Base-by-base conservation (phyloP, 495 filamentous ascomycete genomes). In the Parachaetomium inaequale region DNA sequence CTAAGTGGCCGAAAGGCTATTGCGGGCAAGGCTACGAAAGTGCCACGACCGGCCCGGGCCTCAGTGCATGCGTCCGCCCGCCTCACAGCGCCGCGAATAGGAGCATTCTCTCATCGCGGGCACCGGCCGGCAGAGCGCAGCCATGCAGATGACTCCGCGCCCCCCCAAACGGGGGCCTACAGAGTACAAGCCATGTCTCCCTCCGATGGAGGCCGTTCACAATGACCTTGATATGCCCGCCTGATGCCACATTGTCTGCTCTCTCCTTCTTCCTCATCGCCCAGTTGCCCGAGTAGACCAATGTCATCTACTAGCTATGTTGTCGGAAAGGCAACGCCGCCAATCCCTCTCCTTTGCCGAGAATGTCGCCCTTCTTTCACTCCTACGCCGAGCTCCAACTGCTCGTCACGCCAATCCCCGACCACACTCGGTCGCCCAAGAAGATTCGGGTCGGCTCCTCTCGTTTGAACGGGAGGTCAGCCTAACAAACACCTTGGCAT, bases 401-500 rank as follows among this genome's bases (percentile, higher is more conserved):
- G 51, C 25, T 21, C 61, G 58, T 7, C 42, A 61, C 43, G 31
- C 3, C 46, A 72, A 72, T 45, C 28, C 29, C 11, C 52, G 42
- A 15, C 7, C 40, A 19, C 26, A 19, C 14, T 28, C 19, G n/a
- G 7, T 25, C 45, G 11, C 19, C 2, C 21, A 14, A n/a, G 31
- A 45, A 19, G 21, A 40, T 12, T 21, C 46, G 0, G 11, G 31
- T 7, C 58, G 62, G 26, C 64, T 60, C 11, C 64, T 80, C 42
- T 67, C 77, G 11, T 69, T 75, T 28, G 63, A 68, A 25, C 61
- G 66, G 28, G 78, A 80, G 58, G 50, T 53, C 11, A 56, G 50
- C 46, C 46, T 79, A 40, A 58, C 71, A 7, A 59, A 63, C 29
- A 70, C 67, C 1, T 58, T 81, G n/a, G 74, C 76, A 21, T 79